A percentile compares a stretch with the other conserved stretches of the same genome.
These are phyloP conservation scores for Dianthus caryophyllus DNA, from an alignment of 148 eudicot species.

Conservation along the genomic window DNA sequence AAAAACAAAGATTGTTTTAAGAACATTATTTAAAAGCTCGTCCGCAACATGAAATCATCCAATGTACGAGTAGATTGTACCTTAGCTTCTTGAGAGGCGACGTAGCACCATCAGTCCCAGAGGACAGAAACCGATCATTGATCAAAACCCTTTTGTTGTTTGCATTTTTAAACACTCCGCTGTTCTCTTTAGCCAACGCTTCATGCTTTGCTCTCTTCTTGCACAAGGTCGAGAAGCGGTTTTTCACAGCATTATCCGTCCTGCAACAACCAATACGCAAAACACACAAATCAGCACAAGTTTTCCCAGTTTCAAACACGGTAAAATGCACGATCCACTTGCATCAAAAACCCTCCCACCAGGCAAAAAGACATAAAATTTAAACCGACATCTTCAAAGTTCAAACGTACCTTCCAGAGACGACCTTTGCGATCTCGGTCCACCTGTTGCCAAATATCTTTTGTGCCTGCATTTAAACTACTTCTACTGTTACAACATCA, in stretches of 20 bases:
- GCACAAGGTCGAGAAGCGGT: constrained; percentile 81
- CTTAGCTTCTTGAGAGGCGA: constrained; percentile 39
- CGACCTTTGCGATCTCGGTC: constrained; percentile 98
- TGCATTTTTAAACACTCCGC: constrained; percentile 37
- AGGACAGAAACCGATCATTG: constrained; percentile 25
- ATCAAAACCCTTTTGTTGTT: constrained; percentile 67
- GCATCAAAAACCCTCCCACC: too few relatives aligned
- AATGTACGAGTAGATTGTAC: constrained; percentile 28
- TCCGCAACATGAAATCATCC: background rate
- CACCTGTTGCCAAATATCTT: constrained; percentile 89
- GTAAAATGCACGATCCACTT: too few relatives aligned
- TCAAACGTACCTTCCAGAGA: constrained; percentile 71
- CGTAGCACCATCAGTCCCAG: constrained; percentile 31
- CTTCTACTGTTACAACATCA: constrained; percentile 13
- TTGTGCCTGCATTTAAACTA: constrained; percentile 67
- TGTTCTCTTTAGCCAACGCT: constrained; percentile 66
- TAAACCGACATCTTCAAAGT: background rate
- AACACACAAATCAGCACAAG: background rate
- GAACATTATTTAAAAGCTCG: constrained; percentile 11
- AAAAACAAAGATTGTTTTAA: constrained; percentile 15
- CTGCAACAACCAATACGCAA: constrained; percentile 29
- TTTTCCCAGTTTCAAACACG: background rate
- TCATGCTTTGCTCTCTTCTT: constrained; percentile 78
- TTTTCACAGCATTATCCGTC: constrained; percentile 96
- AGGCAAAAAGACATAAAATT: too few relatives aligned